Conservation (phyloP, 1,284 basidiomycete genomes). For the Ceratorhiza oryzae-sativae region DNA sequence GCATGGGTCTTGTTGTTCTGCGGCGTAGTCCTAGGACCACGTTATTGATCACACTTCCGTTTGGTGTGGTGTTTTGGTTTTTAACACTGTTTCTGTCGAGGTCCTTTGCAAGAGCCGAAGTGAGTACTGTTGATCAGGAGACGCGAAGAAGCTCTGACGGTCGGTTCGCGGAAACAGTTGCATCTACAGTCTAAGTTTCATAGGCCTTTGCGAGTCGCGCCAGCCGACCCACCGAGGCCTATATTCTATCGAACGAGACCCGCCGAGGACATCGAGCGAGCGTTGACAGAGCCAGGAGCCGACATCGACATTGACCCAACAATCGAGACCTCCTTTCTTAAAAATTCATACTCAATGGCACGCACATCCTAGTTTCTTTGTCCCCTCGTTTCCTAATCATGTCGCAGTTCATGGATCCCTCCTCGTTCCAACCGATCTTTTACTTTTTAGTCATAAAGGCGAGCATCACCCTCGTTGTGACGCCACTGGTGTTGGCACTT, state of each 20-base stretch:
- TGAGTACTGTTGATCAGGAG: constrained; percentile 47
- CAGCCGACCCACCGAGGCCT: constrained; percentile 66
- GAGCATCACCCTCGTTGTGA: constrained; percentile 72
- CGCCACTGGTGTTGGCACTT: constrained; percentile 61
- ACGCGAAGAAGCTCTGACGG: constrained; percentile 2
- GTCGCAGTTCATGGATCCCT: constrained; percentile 74
- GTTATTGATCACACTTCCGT: constrained; percentile 72
- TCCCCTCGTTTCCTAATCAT: background rate
- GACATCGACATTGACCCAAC: constrained; percentile 60
- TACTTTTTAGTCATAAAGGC: constrained; percentile 86
- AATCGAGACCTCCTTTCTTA: constrained; percentile 71
- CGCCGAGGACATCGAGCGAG: constrained; percentile 47
- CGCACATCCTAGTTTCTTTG: constrained; percentile 44
- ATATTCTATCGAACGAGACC: constrained; percentile 70
- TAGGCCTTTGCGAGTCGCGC: constrained; percentile 64
- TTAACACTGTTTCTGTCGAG: constrained; percentile 74
- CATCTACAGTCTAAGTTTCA: constrained; percentile 73
- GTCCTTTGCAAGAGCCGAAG: constrained; percentile 71
- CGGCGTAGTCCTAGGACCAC: constrained; percentile 79
- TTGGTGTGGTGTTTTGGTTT: constrained; percentile 79
- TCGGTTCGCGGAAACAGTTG: constrained; percentile 54
- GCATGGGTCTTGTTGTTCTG: constrained; percentile 79
- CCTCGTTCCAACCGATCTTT: constrained; percentile 80
- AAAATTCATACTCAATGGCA: constrained; percentile 79
- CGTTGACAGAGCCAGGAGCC: constrained; percentile 46